Conservation (phyloP, 805 yeast genomes). For the Pichia gijzeniarum region DNA sequence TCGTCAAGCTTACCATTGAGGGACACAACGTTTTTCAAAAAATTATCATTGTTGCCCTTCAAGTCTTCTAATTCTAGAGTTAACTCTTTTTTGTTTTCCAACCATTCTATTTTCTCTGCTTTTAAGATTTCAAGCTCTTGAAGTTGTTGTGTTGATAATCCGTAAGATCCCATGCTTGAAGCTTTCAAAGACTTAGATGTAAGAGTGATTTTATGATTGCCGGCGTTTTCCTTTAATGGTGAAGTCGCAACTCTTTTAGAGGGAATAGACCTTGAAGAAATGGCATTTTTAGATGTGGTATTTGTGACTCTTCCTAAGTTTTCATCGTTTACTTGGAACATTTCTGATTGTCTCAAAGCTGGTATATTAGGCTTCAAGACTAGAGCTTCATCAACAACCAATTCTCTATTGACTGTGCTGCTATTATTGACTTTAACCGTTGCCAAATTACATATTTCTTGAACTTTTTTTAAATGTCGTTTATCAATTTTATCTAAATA, state of each 20-base stretch:
- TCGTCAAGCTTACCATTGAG: slow-evolving; percentile 34
- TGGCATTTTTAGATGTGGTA: neutral
- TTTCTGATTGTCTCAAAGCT: neutral
- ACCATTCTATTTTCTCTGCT: slow-evolving; percentile 47
- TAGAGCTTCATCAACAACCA: neutral
- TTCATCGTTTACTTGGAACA: neutral
- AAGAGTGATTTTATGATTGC: slow-evolving; percentile 20
- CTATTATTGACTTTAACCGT: slow-evolving; percentile 34
- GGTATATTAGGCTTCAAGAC: neutral
- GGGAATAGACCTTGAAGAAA: slow-evolving; percentile 35
- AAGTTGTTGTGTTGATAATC: slow-evolving; percentile 25
- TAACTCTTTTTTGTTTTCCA: slow-evolving; percentile 28
- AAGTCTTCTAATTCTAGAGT: slow-evolving; percentile 27
- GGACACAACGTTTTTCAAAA: slow-evolving; percentile 30
- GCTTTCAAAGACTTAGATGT: slow-evolving; percentile 26
- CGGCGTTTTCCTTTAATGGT: slow-evolving; percentile 42
- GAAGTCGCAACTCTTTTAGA: slow-evolving; percentile 67
- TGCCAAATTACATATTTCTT: slow-evolving; percentile 49
- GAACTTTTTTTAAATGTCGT: slow-evolving; percentile 58
- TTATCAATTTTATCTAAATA: slow-evolving; percentile 67
- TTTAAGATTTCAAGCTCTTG: slow-evolving; percentile 46
- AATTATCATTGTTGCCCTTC: slow-evolving; percentile 26
- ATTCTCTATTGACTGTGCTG: neutral
- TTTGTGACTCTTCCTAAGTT: neutral
- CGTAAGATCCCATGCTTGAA: slow-evolving; percentile 8